Base-by-base conservation (phyloP, 2,329 filamentous ascomycete genomes). In the Rhynchosporium secalis region DNA sequence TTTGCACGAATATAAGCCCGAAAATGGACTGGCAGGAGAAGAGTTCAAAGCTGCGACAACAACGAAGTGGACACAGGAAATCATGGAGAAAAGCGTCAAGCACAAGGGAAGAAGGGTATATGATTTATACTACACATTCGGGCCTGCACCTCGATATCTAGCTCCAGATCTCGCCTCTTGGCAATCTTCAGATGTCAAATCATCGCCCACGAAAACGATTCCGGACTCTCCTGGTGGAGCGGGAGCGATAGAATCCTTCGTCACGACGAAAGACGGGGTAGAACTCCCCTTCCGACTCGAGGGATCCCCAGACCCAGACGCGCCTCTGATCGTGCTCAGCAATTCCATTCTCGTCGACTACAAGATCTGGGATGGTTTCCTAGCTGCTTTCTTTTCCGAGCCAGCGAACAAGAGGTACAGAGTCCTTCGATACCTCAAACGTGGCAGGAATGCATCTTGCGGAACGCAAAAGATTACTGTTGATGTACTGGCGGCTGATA, bases 311-410 rank as follows among this genome's bases (percentile, higher is more conserved):
- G 81, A 86, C 38, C 84, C 86, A 0, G 72, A 82, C 26, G 89
- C 91, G 0, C 91, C 91, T 0, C 83, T 89, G 0, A 80, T 96
- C 10, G 86, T 91, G 26, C 88, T 93, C 68, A 83, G 82, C 76
- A 96, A 96, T 79, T 93, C 89, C 1, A 87, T 96, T 56, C 83
- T 96, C 7, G 91, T 90, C 2, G 86, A 88, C 54, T 82, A 88
- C 66, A 80, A 84, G 73, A 95, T 96, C 83, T 96, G 92, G 92
- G 89, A 95, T 69, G 80, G 80, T 1, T 85, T 96, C 63, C 77
- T 95, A 0, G 57, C 63, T 1, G 56, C 61, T 6, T 74, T 74
- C 65, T 62, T 73, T 36, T 67, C 72, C 2, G 48, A 45, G 0
- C 65, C 70, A 5, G 55, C 58, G 3, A 70, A 71, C 54, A 67